These are phyloP conservation scores for Pholiota molesta DNA, from an alignment of 768 basidiomycete genomes.

Conservation along the genomic window DNA sequence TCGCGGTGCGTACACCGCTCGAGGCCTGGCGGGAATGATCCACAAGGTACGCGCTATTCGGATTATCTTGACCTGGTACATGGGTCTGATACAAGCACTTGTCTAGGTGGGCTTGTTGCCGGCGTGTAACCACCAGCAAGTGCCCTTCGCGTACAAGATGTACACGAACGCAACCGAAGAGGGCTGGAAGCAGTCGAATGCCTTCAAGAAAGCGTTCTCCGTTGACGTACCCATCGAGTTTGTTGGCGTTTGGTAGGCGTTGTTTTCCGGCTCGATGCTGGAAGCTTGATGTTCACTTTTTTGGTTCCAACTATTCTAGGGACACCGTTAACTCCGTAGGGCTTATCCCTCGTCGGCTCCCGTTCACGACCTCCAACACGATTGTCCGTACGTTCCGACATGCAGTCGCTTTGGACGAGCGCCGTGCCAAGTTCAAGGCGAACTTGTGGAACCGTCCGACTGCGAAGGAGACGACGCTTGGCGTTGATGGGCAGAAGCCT, in stretches of 20 bases:
- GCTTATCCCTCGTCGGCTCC: slow-evolving; percentile 21
- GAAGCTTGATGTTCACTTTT: background rate
- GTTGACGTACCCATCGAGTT: slow-evolving; percentile 35
- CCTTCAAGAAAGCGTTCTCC: slow-evolving; percentile 34
- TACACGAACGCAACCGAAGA: slow-evolving; percentile 29
- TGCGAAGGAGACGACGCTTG: slow-evolving; percentile 25
- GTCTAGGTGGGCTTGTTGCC: slow-evolving; percentile 31
- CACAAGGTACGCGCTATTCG: slow-evolving; percentile 24
- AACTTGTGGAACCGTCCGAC: slow-evolving; percentile 44
- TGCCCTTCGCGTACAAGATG: slow-evolving; percentile 38
- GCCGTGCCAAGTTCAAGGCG: slow-evolving; percentile 49
- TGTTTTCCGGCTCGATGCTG: background rate
- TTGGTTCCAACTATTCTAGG: slow-evolving; percentile 30
- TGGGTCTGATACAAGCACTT: background rate
- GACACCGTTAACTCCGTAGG: slow-evolving; percentile 28
- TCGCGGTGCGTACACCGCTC: slow-evolving; percentile 58
- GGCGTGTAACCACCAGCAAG: slow-evolving; percentile 32
- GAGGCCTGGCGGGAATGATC: slow-evolving; percentile 37
- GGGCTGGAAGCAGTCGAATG: slow-evolving; percentile 32
- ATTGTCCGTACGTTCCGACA: slow-evolving; percentile 24
- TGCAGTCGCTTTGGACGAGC: slow-evolving; percentile 25
- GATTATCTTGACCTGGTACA: background rate
- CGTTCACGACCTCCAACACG: slow-evolving; percentile 25
- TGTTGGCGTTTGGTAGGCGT: slow-evolving; percentile 35
- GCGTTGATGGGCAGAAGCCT: slow-evolving; percentile 14